Evolutionary conservation across 176 grass and related monocot genomes (phyloP).

Genomic region (Microstegium vimineum): DNA sequence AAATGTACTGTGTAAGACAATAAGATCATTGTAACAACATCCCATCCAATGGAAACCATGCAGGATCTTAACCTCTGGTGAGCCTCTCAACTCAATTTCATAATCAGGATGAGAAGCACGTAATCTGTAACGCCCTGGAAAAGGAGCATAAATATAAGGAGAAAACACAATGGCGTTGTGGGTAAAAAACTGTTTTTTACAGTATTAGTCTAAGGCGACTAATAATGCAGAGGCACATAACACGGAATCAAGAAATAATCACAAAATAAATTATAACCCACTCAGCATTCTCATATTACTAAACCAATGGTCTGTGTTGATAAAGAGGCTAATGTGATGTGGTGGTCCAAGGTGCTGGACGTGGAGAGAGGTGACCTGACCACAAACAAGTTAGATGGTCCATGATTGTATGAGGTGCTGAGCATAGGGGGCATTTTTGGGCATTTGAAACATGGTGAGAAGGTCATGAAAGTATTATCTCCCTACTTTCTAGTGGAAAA

Average conservation of each 20-base stretch:
- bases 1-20: constrained; percentile 24
- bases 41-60: constrained; percentile 11
- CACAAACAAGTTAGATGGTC: not conserved
- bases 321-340: not conserved
- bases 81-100: constrained; percentile 65
- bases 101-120: constrained; percentile 72
- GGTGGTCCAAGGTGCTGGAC: not conserved
- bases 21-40: not conserved
- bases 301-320: not conserved
- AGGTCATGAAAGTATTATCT: not conserved
- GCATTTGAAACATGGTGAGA: not conserved
- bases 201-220: not conserved
- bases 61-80: constrained; percentile 61
- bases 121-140: constrained; percentile 78
- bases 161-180: not conserved
- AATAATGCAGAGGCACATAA: not conserved
- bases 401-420: not conserved
- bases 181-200: not conserved
- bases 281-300: not conserved
- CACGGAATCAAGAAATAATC: not conserved
- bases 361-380: not conserved
- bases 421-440: not conserved
- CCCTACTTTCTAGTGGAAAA: not conserved
- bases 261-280: not conserved
- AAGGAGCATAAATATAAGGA: constrained; percentile 24